A percentile compares a stretch with the other conserved stretches of the same genome.
Evolutionary conservation across 768 basidiomycete species (phyloP).

Genomic region (Lactarius evosmus): DNA sequence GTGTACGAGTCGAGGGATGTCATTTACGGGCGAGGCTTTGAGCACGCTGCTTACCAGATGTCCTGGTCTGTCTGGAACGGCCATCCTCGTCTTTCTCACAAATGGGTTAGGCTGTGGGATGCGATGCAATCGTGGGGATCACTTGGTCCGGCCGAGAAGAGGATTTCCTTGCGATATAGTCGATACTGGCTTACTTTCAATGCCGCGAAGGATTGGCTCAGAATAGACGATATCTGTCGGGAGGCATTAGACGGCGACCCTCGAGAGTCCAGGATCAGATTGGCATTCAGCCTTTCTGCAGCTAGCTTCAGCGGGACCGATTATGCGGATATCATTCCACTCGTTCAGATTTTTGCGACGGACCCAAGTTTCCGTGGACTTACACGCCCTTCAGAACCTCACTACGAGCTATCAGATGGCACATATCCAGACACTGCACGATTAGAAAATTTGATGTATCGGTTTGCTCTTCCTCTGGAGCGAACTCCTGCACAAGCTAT

Average conservation of each 20-base stretch:
- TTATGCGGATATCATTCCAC: neutral
- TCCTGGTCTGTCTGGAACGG: slow-evolving; percentile 1
- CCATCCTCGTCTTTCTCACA: neutral
- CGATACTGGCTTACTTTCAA: slow-evolving; percentile 15
- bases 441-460: neutral
- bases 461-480: neutral
- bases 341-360: neutral
- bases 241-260: neutral
- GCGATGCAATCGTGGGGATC: neutral
- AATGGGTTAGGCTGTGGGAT: neutral
- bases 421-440: neutral
- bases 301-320: neutral
- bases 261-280: neutral
- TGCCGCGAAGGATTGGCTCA: slow-evolving; percentile 2
- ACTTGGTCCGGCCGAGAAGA: neutral
- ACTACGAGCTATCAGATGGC: neutral
- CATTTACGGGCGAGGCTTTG: neutral
- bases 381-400: neutral
- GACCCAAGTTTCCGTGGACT: neutral
- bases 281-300: slow-evolving; percentile 6
- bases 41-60: neutral
- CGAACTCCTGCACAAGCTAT: neutral
- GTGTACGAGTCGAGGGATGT: slow-evolving; percentile 5
- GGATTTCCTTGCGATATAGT: slow-evolving; percentile 7
- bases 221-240: neutral